Base-by-base conservation (phyloP, 1,284 basidiomycete genomes). In the Ceratobasidium sp. region DNA sequence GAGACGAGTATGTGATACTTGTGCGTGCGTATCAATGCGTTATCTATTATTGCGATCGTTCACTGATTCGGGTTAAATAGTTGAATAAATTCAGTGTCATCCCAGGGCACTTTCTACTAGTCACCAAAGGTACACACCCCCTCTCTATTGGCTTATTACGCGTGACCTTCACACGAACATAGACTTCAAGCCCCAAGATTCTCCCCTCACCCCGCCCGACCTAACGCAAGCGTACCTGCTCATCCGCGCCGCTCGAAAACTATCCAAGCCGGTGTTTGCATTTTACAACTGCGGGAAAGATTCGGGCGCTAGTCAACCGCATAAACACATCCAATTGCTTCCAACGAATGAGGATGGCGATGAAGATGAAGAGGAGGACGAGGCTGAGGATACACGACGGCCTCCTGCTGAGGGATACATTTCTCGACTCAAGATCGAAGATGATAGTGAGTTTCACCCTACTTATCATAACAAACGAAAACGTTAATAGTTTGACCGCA, bases 281-380 rank as follows among this genome's bases (percentile, higher is more conserved):
- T 97, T 97, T 86, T 97, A 95, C 85, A 97, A 97, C 80, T 95
- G 94, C 81, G 95, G 95, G 4, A 88, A 90, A 66, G 88, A 90
- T 64, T 95, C 94, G 79, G 96, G 95, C 49, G 95, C 96, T 9
- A 95, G 94, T 84, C 95, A 97, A 85, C 87, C 89, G 1, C 95
- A 96, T 86, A 95, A 97, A 82, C 95, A 97, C 84, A 83, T 97
- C 26, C 95, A 97, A 84, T 92, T 96, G 80, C 85, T 97, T 42
- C 92, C 93, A 23, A 84, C 91, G 26, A 88, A 89, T 13, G 87
- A 86, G 56, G 86, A 89, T 63, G 91, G 3, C 92, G 85, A 89
- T 12, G 86, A 85, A 12, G 85, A 95, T 71, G 91, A 94, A 82
- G 88, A 88, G 26, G 85, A 88, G 72, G 91, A 94, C 82, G 88